These are phyloP conservation scores for Thraustochytrium striatum DNA, from an alignment of 352 stramenopile species.

Conservation along the genomic window DNA sequence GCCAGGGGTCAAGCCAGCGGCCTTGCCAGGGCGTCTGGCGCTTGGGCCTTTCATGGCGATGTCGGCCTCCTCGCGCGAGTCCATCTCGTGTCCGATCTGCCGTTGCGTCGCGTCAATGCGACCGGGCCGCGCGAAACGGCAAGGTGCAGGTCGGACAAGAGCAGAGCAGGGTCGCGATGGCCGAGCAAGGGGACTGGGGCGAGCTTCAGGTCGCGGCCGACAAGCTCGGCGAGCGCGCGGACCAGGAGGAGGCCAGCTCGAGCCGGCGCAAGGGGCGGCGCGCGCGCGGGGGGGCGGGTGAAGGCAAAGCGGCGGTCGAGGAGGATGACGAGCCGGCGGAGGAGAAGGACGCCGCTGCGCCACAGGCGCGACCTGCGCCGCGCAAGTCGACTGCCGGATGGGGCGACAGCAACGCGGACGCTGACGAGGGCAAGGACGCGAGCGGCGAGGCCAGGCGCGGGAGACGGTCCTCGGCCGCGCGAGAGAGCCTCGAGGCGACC, in stretches of 20 bases:
- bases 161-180: no score
- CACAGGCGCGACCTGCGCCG: background rate
- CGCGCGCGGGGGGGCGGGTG: background rate
- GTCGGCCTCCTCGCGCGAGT: no score
- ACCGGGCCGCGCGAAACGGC: no score
- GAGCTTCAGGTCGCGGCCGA: slow-evolving; percentile 6
- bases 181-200: slow-evolving; percentile 12
- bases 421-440: background rate
- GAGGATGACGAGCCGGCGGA: background rate
- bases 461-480: slow-evolving; percentile 33
- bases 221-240: slow-evolving; percentile 14
- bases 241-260: background rate
- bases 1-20: no score
- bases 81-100: no score
- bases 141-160: no score
- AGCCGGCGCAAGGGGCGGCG: background rate
- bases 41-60: no score
- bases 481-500: background rate
- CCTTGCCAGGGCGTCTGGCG: no score
- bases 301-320: background rate
- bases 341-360: background rate
- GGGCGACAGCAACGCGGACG: background rate
- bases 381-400: background rate
- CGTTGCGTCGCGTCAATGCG: no score
- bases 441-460: slow-evolving; percentile 10